Evolutionary conservation across 352 stramenopile species (phyloP).

Genomic region (Pseudoperonospora humuli): DNA sequence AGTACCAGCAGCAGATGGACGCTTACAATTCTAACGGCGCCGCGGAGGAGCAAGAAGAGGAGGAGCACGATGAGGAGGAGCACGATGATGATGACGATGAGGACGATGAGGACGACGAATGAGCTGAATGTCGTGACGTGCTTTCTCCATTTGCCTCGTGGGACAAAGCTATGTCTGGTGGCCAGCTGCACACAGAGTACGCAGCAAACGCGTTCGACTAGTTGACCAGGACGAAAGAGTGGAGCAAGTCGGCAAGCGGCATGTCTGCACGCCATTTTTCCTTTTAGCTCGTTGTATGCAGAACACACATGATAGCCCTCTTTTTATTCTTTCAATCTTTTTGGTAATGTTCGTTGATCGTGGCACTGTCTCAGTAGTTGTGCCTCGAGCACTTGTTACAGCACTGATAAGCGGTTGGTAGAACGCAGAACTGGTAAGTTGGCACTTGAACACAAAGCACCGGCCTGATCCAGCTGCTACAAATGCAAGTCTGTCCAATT

Average conservation of each 20-base stretch:
- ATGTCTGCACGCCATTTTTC: conserved; percentile 2
- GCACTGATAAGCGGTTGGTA: no score
- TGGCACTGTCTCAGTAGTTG: conserved; percentile 2
- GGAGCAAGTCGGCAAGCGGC: conserved; percentile 8
- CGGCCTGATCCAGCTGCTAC: no score
- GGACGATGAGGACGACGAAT: conserved; percentile 43
- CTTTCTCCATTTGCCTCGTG: background rate
- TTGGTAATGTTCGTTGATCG: conserved; percentile 11
- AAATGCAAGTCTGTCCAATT: no score
- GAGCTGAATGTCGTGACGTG: conserved; percentile 10
- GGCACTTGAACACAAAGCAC: no score
- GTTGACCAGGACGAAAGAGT: background rate
- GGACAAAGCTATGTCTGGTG: background rate
- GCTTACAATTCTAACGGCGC: conserved; percentile 76
- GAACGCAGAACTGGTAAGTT: no score
- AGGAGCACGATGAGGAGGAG: conserved; percentile 62
- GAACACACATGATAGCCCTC: conserved; percentile 20
- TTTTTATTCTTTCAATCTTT: conserved; percentile 31
- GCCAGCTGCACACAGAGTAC: background rate
- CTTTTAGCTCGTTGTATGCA: conserved; percentile 29
- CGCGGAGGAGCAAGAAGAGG: conserved; percentile 39
- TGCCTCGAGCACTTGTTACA: background rate
- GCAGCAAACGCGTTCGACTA: background rate
- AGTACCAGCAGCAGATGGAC: conserved; percentile 88
- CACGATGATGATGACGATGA: conserved; percentile 47